A percentile compares a stretch with the other conserved stretches of the same genome.
These are phyloP conservation scores for Colletotrichum sp. DNA, from an alignment of 2,329 filamentous ascomycete genomes.

Conservation along the genomic window DNA sequence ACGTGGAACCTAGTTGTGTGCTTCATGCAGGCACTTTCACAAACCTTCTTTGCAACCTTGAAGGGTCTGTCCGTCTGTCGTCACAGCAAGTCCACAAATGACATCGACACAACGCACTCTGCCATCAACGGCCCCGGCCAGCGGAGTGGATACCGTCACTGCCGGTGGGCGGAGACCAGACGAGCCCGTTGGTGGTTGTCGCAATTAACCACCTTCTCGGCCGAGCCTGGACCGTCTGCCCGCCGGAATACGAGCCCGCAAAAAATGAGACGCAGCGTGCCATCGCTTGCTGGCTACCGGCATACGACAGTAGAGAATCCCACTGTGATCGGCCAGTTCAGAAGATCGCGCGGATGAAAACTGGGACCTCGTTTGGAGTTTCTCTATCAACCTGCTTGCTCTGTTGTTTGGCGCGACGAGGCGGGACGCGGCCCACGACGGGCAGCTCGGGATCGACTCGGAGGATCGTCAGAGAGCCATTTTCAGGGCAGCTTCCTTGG, in stretches of 20 bases:
- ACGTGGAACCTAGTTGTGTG: neutral
- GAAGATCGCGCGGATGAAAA: neutral
- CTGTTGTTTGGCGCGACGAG: neutral
- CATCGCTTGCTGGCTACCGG: conserved; percentile 3
- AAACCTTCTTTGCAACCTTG: neutral
- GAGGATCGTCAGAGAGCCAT: neutral
- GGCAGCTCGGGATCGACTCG: neutral
- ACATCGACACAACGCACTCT: neutral
- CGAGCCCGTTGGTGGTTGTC: neutral
- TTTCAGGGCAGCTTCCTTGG: neutral
- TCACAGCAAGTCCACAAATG: conserved; percentile 14
- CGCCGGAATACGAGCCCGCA: conserved; percentile 6
- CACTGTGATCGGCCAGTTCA: neutral
- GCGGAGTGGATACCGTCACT: neutral
- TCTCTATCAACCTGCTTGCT: neutral
- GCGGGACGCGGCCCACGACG: neutral
- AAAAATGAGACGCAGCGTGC: neutral
- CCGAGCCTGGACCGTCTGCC: neutral
- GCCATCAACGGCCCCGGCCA: neutral
- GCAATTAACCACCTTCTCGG: neutral
- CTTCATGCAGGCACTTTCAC: conserved; percentile 12
- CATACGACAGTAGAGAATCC: neutral
- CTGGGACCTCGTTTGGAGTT: neutral
- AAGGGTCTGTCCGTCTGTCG: neutral
- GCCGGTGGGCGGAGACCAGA: neutral